phyloP scores from a whole-genome alignment of 2,329 filamentous ascomycete genomes.

The Sclerotinia trifoliorum region DNA sequence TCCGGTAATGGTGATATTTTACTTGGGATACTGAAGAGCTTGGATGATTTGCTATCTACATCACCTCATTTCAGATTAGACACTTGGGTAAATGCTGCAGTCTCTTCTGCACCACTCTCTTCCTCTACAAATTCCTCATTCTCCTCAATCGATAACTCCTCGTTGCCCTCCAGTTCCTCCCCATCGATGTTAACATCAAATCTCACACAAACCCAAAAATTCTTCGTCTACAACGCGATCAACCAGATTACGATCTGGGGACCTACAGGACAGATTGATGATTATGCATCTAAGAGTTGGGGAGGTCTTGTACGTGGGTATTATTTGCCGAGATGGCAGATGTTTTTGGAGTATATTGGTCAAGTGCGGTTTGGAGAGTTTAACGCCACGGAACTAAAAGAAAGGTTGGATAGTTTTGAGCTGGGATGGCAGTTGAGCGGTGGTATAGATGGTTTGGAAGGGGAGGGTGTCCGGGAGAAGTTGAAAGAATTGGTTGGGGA shows the following conservation, averaged over 20 bases:
- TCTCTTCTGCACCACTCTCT: neutral
- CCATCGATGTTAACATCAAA: neutral
- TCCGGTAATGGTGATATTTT: neutral
- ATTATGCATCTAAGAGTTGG: constrained; percentile 53
- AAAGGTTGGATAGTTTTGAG: neutral
- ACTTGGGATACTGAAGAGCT: neutral
- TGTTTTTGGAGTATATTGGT: neutral
- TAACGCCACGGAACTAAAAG: neutral
- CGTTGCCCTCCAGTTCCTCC: neutral
- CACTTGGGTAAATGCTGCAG: neutral
- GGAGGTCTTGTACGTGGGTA: constrained; percentile 48
- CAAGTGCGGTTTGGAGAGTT: neutral
- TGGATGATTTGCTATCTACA: neutral
- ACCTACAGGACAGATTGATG: constrained; percentile 47
- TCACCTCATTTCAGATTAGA: constrained; percentile 6
- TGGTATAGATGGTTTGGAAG: neutral
- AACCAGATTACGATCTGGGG: constrained; percentile 54
- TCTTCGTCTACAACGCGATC: constrained; percentile 45
- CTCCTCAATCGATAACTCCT: neutral
- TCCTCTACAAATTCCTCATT: neutral
- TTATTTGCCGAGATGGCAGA: neutral
- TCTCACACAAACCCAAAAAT: neutral
- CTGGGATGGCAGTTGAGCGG: neutral
- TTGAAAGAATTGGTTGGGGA: neutral
- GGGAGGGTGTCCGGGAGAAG: neutral